These are phyloP conservation scores for Maudiozyma barnettii DNA, from an alignment of 805 yeast genomes.

Conservation along the genomic window DNA sequence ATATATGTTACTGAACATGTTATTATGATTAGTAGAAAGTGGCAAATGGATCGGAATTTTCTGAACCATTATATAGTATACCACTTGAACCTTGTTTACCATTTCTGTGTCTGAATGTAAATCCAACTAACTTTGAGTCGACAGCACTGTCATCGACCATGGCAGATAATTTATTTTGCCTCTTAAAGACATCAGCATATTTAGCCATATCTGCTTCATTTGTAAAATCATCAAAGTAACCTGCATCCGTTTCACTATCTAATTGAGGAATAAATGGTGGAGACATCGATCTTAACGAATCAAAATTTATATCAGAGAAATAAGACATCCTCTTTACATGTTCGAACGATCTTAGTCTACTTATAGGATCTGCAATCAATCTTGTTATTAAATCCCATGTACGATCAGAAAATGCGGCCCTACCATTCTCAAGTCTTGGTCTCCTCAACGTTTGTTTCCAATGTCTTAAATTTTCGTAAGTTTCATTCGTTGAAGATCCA, in stretches of 20 bases:
- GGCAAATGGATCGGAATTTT: constrained; percentile 31
- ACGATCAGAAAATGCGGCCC: constrained; percentile 87
- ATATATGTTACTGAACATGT: not conserved
- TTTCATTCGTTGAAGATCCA: constrained; percentile 88
- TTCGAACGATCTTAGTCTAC: constrained; percentile 66
- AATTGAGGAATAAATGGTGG: constrained; percentile 97
- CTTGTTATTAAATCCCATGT: constrained; percentile 85
- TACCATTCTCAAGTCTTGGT: constrained; percentile 86
- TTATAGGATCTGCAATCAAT: constrained; percentile 69
- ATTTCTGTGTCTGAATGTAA: constrained; percentile 80
- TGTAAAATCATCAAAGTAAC: constrained; percentile 94
- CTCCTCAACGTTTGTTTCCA: constrained; percentile 85
- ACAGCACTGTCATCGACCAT: constrained; percentile 46
- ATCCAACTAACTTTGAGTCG: constrained; percentile 78
- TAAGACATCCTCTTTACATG: constrained; percentile 75
- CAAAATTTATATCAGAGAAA: constrained; percentile 79
- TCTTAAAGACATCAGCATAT: constrained; percentile 92
- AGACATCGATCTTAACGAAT: constrained; percentile 49
- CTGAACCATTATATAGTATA: constrained; percentile 28
- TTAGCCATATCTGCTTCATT: constrained; percentile 96
- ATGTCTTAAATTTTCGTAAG: constrained; percentile 83
- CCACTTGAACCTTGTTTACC: constrained; percentile 33
- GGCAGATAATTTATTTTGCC: constrained; percentile 77
- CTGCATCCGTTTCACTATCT: constrained; percentile 96
- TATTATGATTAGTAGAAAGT: constrained; percentile 21